These are phyloP conservation scores for Forsythia suspensa DNA, from an alignment of 257 asterid species.

Conservation along the genomic window DNA sequence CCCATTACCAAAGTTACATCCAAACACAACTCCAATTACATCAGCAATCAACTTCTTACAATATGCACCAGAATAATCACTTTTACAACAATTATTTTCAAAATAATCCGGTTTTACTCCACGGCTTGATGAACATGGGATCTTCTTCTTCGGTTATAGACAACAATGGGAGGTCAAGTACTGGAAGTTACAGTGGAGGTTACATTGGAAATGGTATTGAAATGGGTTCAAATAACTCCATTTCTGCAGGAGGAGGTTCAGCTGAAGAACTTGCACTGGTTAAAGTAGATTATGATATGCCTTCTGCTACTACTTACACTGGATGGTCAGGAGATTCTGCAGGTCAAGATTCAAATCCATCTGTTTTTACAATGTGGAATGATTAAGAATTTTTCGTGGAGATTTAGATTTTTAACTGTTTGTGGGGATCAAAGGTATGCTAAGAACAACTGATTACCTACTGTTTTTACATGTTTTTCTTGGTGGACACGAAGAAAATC, in stretches of 20 bases:
- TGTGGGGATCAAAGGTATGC: background rate
- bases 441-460: background rate
- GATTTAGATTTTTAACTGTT: background rate
- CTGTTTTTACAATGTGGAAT: slow-evolving; percentile 71
- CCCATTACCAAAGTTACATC: slow-evolving; percentile 52
- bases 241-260: slow-evolving; percentile 29
- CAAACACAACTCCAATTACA: slow-evolving; percentile 65
- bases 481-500: background rate
- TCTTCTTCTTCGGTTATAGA: slow-evolving; percentile 44
- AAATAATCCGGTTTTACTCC: slow-evolving; percentile 51
- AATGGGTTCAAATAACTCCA: slow-evolving; percentile 31
- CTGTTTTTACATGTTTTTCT: background rate
- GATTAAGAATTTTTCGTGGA: slow-evolving; percentile 30
- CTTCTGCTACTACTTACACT: slow-evolving; percentile 31
- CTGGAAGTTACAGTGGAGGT: slow-evolving; percentile 54
- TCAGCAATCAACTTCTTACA: slow-evolving; percentile 28
- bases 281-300: slow-evolving; percentile 77
- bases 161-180: slow-evolving; percentile 36
- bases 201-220: slow-evolving; percentile 28
- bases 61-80: slow-evolving; percentile 19
- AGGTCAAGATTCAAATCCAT: slow-evolving; percentile 58
- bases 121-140: slow-evolving; percentile 65
- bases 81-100: slow-evolving; percentile 47
- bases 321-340: slow-evolving; percentile 72
- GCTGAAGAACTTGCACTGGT: slow-evolving; percentile 56